phyloP scores from a whole-genome alignment of 1,139 yeast species.

The Nakaseomyces glabratus region DNA sequence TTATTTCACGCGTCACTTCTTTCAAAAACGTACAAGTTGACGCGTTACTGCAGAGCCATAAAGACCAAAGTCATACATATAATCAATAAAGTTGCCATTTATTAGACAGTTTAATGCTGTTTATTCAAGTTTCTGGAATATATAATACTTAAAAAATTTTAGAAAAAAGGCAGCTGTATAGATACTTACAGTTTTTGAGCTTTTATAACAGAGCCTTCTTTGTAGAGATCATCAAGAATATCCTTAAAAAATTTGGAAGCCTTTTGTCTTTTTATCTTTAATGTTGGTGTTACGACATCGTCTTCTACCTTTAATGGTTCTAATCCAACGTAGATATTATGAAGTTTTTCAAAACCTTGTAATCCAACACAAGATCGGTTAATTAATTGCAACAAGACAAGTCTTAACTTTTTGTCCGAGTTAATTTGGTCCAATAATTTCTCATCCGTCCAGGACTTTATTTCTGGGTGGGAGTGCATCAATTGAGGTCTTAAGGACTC shows the following conservation, averaged over 20 bases:
- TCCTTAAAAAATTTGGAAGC: slow-evolving; percentile 45
- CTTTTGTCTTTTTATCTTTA: slow-evolving; percentile 58
- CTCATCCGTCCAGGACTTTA: slow-evolving; percentile 19
- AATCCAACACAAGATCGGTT: slow-evolving; percentile 29
- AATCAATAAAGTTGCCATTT: too few relatives aligned
- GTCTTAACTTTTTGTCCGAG: slow-evolving; percentile 20
- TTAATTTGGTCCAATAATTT: slow-evolving; percentile 28
- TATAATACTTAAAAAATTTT: too few relatives aligned
- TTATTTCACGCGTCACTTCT: too few relatives aligned
- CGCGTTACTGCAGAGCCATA: too few relatives aligned
- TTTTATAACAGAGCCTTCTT: slow-evolving; percentile 42
- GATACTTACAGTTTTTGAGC: slow-evolving; percentile 19
- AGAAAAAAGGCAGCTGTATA: too few relatives aligned
- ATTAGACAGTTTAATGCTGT: too few relatives aligned
- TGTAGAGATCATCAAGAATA: slow-evolving; percentile 46
- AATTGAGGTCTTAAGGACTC: slow-evolving; percentile 25
- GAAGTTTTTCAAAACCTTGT: slow-evolving; percentile 53
- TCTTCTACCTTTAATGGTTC: slow-evolving; percentile 62
- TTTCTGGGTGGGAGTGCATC: slow-evolving; percentile 12
- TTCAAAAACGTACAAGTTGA: too few relatives aligned
- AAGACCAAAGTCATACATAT: too few relatives aligned
- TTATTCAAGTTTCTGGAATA: too few relatives aligned
- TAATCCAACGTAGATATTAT: slow-evolving; percentile 48
- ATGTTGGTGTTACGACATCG: slow-evolving; percentile 64
- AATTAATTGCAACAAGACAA: slow-evolving; percentile 20